Evolutionary conservation across 2,329 filamentous ascomycete genomes (phyloP), one percentile per base, ranked within the genome.

Genomic region (Penicillium corylophilum): DNA sequence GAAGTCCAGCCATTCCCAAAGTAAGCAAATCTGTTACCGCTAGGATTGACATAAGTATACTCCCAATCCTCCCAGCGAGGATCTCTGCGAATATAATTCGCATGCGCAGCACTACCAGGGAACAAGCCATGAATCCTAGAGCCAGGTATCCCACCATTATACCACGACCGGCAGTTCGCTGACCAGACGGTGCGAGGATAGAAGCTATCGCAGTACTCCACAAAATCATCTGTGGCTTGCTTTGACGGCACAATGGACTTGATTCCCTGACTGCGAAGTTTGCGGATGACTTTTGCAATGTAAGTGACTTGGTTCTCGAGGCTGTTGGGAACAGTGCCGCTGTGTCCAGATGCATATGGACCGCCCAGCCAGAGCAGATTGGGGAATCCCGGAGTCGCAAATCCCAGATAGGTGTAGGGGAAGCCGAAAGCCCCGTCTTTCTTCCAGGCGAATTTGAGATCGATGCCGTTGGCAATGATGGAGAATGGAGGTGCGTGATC

Each of bases 1-100:
- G 61, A 74, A 2, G 85, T 88, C 71, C 81, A 83, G 0, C 87
- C 87, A 62, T 86, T 87, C 0, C 87, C 87, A 59, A 89, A 82
- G 63, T 85, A 89, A 28, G 67, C 65, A 60, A 71, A 68, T 15
- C 72, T 62, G 61, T 82, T 81, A 7, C 69, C 72, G 54, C 67
- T 70, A 0, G 65, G 65, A 38, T 73, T 71, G 33, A 72, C 62
- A 50, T 78, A 77, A 3, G 74, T 75, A 61, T 80, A 84, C 51
- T 82, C 79, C 69, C 74, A 84, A 57, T 84, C 82, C 61, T 84
- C 82, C 80, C 81, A 84, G 5, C 81, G 67, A 1, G 81, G 81
- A 39, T 80, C 76, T n/a, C 65, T 72, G 22, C 83, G 74, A 7
- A 86, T 75, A 13, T 82, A 76, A 2, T 84, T 84, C 28, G 83